These are phyloP conservation scores for Raddia guianensis DNA, from an alignment of 176 grass and related monocot species.

Conservation along the genomic window DNA sequence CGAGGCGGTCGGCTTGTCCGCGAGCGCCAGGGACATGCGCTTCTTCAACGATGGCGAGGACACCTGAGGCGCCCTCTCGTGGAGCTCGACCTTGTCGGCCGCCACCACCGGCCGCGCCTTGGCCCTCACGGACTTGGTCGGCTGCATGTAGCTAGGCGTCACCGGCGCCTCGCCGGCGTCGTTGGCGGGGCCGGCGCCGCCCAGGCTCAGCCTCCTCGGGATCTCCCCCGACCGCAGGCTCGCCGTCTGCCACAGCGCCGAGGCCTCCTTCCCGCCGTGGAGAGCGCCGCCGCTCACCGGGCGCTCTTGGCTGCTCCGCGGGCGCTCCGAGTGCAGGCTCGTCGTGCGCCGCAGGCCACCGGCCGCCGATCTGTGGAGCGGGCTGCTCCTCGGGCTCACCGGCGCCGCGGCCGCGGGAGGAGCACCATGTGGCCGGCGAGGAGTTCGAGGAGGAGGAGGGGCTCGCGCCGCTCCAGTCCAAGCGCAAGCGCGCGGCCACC, in stretches of 20 bases:
- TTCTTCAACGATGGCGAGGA: conserved; percentile 31
- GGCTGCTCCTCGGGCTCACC: conserved; percentile 22
- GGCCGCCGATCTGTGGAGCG: neutral
- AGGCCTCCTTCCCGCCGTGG: no score
- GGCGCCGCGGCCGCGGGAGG: conserved; percentile 44
- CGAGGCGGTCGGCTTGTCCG: no score
- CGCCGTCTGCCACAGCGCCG: no score
- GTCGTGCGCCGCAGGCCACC: conserved; percentile 21
- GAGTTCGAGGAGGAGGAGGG: conserved; percentile 35
- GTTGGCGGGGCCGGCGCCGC: conserved; percentile 1
- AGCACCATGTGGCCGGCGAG: conserved; percentile 27
- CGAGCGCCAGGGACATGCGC: no score
- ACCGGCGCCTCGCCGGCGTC: conserved; percentile 38
- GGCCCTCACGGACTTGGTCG: conserved; percentile 60
- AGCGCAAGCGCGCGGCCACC: conserved; percentile 51
- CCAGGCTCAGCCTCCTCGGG: no score
- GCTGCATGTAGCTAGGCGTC: conserved; percentile 74
- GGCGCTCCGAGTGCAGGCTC: conserved; percentile 30
- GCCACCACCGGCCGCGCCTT: conserved; percentile 40
- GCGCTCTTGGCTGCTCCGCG: conserved; percentile 42
- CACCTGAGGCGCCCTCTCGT: conserved; percentile 1
- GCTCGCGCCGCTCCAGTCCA: conserved; percentile 33
- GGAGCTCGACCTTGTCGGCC: conserved; percentile 13
- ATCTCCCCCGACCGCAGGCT: no score
- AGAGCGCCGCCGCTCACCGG: neutral